Evolutionary conservation across 306 rosid genomes (phyloP).

Genomic region (Pachyrhizus erosus): DNA sequence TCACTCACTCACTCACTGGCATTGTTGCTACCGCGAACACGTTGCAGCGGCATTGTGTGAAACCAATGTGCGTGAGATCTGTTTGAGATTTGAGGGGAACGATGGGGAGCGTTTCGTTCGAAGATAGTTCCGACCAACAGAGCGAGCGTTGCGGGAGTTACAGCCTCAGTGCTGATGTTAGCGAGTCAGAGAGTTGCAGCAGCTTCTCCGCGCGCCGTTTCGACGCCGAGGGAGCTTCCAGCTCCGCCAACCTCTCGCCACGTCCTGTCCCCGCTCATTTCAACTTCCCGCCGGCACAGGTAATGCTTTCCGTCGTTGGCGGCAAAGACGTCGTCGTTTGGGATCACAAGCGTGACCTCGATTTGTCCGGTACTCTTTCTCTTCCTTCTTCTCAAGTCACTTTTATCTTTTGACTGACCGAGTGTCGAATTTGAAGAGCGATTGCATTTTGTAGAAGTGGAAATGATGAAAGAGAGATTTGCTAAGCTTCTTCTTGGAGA

Average conservation of each 20-base stretch:
- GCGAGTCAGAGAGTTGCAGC: constrained; percentile 91
- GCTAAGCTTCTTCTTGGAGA: constrained; percentile 92
- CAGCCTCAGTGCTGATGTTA: constrained; percentile 88
- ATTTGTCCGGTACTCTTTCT: constrained; percentile 66
- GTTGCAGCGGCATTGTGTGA: neutral
- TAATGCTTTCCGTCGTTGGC: constrained; percentile 71
- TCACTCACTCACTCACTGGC: neutral
- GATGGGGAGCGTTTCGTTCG: constrained; percentile 82
- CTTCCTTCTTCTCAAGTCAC: neutral
- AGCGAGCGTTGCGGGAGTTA: constrained; percentile 90
- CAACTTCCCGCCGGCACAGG: constrained; percentile 59
- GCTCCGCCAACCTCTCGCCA: constrained; percentile 76
- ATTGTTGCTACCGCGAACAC: no score
- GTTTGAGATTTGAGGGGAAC: neutral
- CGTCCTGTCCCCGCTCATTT: constrained; percentile 52
- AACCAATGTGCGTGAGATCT: constrained; percentile 53
- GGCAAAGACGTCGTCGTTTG: constrained; percentile 76
- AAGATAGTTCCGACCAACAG: constrained; percentile 75
- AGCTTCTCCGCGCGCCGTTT: constrained; percentile 81
- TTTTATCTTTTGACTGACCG: neutral
- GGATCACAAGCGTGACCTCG: constrained; percentile 68
- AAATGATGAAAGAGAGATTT: constrained; percentile 95
- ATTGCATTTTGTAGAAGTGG: constrained; percentile 63
- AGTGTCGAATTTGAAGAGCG: neutral
- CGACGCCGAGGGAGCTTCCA: constrained; percentile 78